These are phyloP conservation scores for Hypoxylon cercidicola DNA, from an alignment of 495 filamentous ascomycete species.

Conservation along the genomic window DNA sequence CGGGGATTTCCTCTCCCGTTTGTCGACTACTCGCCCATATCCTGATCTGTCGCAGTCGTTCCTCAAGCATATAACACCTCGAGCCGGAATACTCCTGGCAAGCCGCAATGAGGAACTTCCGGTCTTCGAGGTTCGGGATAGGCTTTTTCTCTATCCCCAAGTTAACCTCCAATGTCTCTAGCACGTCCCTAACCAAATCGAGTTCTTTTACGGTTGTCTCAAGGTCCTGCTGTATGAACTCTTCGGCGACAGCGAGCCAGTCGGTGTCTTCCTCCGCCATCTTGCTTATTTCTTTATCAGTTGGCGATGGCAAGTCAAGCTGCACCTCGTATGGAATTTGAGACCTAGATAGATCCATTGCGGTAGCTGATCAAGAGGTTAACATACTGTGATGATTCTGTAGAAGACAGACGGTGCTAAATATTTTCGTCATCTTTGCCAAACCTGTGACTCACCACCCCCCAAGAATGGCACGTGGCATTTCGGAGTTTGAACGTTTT, in stretches of 20 bases:
- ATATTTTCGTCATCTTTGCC: background rate
- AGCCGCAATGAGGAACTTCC: slow-evolving; percentile 32
- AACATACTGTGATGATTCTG: slow-evolving; percentile 15
- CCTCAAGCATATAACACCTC: slow-evolving; percentile 35
- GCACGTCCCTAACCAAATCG: slow-evolving; percentile 31
- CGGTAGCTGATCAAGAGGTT: background rate
- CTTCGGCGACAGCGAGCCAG: slow-evolving; percentile 31
- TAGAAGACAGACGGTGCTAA: background rate
- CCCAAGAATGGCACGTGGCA: too few species aligned
- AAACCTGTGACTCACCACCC: background rate
- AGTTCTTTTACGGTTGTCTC: slow-evolving; percentile 40
- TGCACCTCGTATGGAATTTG: background rate
- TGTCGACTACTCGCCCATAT: slow-evolving; percentile 23
- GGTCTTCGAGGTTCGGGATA: slow-evolving; percentile 7
- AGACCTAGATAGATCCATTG: background rate
- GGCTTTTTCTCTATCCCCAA: background rate
- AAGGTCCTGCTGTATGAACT: slow-evolving; percentile 25
- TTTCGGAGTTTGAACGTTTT: too few species aligned
- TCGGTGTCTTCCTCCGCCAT: background rate
- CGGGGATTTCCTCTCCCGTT: slow-evolving; percentile 27
- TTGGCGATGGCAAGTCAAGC: background rate
- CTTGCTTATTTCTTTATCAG: background rate
- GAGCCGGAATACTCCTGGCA: slow-evolving; percentile 43
- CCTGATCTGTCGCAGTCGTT: slow-evolving; percentile 38
- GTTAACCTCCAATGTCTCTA: slow-evolving; percentile 25